Evolutionary conservation across 257 asterid genomes (phyloP), one percentile per base, ranked within the genome.

Genomic region (Striga asiatica): DNA sequence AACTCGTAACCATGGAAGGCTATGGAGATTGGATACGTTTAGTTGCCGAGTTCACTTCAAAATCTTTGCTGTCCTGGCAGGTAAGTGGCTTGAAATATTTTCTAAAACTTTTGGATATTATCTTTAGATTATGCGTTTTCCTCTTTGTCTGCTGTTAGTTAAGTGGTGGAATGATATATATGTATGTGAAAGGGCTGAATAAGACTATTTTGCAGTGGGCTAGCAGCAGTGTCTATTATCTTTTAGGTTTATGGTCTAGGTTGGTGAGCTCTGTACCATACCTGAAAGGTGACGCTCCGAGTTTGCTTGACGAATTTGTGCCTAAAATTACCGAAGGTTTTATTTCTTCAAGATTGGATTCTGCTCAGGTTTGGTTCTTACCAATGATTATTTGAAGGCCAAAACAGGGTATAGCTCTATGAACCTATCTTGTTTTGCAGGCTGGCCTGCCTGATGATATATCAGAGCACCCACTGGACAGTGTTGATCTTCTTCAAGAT

Each of bases 21-120:
- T 92, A 92, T 65, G 81, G 81, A 69, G 98, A 92, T 39, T 92
- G 98, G 98, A 84, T 92, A 74, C 94, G 91, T 54, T 77, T 92
- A 62, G 98, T 92, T 55, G 98, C 98, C 1, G 97, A 84, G 73
- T 92, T 92, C 66, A 92, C 98, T 3, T 74, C 83, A 39, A 81
- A 74, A 72, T 92, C 98, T 71, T 68, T 92, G 80, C 77, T 82
- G 66, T 92, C 98, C 66, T 92, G 98, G 98, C 95, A 92, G 97
- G 98, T 72, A 51, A 37, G 41, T 61, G 50, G 62, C 50, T 54
- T 61, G 43, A 18, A 59, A 50, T 31, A 22, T 18, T 47, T 43
- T 43, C 59, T 27, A 38, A 46, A 54, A 39, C 21, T 46, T 56
- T 60, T 51, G 50, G 22, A 53, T 58, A 43, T 50, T 54, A 16